Evolutionary conservation across 2,329 filamentous ascomycete species (phyloP), one percentile per base, ranked within the genome.

Genomic region (Rhytidhysteron rufulum): DNA sequence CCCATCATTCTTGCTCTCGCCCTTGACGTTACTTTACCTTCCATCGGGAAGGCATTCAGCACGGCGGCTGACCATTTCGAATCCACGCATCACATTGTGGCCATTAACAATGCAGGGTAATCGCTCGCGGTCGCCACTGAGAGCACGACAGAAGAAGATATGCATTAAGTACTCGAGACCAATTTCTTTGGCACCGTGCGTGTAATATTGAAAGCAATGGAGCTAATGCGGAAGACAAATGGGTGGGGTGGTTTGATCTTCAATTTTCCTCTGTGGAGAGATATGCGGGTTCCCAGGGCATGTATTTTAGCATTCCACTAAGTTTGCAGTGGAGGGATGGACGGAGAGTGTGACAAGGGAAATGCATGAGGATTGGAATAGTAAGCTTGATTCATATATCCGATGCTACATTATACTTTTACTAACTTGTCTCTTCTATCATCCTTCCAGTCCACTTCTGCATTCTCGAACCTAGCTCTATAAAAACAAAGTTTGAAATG

Each of bases 21-120:
- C 0, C 57, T 78, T 2, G 73, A 78, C 40, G 73, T 78, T 2
- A 75, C 70, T 0, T 73, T 65, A 0, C 44, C 37, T 0, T 63
- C 65, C 1, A 65, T 75, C 41, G 48, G 62, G 7, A 37, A 39
- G 1, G 69, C 69, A 0, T 48, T 75, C 11, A 20, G 40, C 0
- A 45, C 52, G 0, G 85, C 86, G 5, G 53, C 43, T 40, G 60
- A 68, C 31, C 54, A 62, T 1, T 51, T 41, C 18, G 32, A 18
- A 21, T 11, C 32, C 10, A 21, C 13, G n/a, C 19, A 15, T 18
- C 32, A 34, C 32, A 17, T 34, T 18, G 32, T 34, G n/a, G 4
- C 19, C 10, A 18, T 34, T 18, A 34, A 34, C 32, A 34, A 34
- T 21, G 32, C 32, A 5, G 32, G 66, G 0, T 43, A 57, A 0